Conservation (phyloP, 768 basidiomycete genomes). For the Boletus subcaerulescens region DNA sequence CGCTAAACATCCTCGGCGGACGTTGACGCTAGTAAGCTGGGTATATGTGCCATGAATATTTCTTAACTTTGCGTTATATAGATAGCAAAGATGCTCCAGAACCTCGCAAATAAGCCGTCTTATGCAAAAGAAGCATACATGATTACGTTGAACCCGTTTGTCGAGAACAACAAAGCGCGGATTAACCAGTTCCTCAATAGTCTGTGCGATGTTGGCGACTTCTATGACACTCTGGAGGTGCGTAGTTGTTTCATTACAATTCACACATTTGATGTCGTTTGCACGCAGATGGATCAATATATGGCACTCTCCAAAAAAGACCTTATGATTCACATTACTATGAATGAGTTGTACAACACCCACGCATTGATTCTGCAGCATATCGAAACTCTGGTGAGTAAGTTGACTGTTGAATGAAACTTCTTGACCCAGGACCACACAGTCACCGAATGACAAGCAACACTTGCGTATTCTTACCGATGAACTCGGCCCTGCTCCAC, state of each 20-base stretch:
- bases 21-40: conserved; percentile 73
- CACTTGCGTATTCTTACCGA: conserved; percentile 95
- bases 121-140: conserved; percentile 98
- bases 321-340: conserved; percentile 94
- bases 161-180: conserved; percentile 96
- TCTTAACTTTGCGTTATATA: conserved; percentile 29
- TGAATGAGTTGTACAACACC: conserved; percentile 99
- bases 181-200: conserved; percentile 97
- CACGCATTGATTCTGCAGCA: conserved; percentile 95
- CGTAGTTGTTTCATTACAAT: conserved; percentile 14
- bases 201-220: conserved; percentile 97
- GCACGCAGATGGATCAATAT: conserved; percentile 95
- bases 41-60: background rate
- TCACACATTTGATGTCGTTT: background rate
- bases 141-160: conserved; percentile 97
- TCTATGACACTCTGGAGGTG: conserved; percentile 98
- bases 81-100: conserved; percentile 99
- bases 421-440: conserved; percentile 2
- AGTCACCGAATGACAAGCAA: conserved; percentile 98
- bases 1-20: conserved; percentile 95
- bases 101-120: conserved; percentile 97
- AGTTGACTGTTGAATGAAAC: background rate
- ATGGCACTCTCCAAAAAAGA: conserved; percentile 99
- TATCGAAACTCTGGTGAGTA: conserved; percentile 84
- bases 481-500: conserved; percentile 89